phyloP scores from a whole-genome alignment of 1,284 basidiomycete species.

The Ceratorhiza oryzae-sativae region DNA sequence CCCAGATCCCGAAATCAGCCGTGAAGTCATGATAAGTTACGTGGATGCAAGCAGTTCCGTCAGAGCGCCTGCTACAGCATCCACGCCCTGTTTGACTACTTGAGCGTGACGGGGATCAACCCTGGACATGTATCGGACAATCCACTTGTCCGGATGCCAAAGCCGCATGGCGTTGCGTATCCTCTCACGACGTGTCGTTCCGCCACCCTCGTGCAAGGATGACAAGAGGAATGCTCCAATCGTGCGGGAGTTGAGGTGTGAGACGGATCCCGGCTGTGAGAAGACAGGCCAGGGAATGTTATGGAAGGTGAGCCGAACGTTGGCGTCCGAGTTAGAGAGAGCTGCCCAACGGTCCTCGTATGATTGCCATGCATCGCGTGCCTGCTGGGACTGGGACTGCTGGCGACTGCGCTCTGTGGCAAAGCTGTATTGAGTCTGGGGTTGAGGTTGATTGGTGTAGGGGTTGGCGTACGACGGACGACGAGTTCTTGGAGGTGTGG shows the following conservation, averaged over 20 bases:
- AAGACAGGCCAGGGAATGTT: conserved; percentile 43
- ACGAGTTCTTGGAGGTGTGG: neutral
- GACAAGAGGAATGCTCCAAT: conserved; percentile 41
- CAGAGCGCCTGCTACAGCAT: conserved; percentile 34
- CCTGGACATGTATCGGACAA: conserved; percentile 10
- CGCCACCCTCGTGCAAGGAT: conserved; percentile 38
- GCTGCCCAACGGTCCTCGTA: conserved; percentile 38
- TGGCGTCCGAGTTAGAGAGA: conserved; percentile 23
- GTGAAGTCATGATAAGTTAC: conserved; percentile 6
- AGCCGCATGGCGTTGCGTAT: conserved; percentile 40
- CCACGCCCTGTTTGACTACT: conserved; percentile 30
- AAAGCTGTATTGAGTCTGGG: conserved; percentile 13
- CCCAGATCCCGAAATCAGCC: conserved; percentile 9
- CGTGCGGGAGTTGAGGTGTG: conserved; percentile 28
- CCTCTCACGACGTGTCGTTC: conserved; percentile 37
- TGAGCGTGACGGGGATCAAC: conserved; percentile 24
- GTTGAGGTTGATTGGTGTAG: neutral
- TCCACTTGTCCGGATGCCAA: conserved; percentile 43
- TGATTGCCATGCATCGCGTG: conserved; percentile 26
- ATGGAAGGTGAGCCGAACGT: conserved; percentile 36
- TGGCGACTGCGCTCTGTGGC: conserved; percentile 11
- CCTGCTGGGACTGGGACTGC: conserved; percentile 29
- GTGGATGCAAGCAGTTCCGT: conserved; percentile 32
- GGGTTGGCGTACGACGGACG: conserved; percentile 3
- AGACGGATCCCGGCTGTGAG: conserved; percentile 10